Conservation (phyloP, 192 early-diverging fungal species). For the Rhizophagus clarus region DNA sequence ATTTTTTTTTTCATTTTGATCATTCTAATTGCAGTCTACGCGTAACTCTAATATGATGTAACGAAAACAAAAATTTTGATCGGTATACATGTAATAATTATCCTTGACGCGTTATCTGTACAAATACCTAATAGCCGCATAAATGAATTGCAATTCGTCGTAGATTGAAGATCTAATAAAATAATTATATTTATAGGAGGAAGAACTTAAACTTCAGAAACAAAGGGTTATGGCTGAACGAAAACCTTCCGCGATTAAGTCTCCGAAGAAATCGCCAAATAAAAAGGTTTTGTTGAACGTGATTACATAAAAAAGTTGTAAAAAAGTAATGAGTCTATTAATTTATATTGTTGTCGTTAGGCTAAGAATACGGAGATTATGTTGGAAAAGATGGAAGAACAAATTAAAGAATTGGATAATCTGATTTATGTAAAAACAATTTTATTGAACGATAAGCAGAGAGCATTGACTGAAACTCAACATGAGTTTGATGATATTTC, state of each 20-base stretch:
- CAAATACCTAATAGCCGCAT: no score
- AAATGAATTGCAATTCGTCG: no score
- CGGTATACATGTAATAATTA: neutral
- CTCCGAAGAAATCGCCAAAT: neutral
- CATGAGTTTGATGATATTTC: neutral
- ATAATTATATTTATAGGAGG: neutral
- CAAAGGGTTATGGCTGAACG: neutral
- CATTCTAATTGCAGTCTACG: neutral
- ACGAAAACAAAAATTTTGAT: no score
- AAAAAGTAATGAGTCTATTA: neutral
- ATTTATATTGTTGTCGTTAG: no score
- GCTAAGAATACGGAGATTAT: neutral
- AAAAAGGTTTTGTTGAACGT: neutral
- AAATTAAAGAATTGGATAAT: neutral
- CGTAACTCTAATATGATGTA: no score
- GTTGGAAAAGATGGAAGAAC: neutral
- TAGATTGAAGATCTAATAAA: neutral
- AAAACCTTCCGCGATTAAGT: neutral
- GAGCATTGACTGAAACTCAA: neutral
- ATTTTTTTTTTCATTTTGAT: neutral
- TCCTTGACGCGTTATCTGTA: no score
- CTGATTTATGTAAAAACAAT: neutral
- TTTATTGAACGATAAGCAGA: neutral
- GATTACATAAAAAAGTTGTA: neutral
- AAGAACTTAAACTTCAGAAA: conserved; percentile 2